Evolutionary conservation across 495 filamentous ascomycete species (phyloP), one percentile per base, ranked within the genome.

Genomic region (Xeromyces bisporus): DNA sequence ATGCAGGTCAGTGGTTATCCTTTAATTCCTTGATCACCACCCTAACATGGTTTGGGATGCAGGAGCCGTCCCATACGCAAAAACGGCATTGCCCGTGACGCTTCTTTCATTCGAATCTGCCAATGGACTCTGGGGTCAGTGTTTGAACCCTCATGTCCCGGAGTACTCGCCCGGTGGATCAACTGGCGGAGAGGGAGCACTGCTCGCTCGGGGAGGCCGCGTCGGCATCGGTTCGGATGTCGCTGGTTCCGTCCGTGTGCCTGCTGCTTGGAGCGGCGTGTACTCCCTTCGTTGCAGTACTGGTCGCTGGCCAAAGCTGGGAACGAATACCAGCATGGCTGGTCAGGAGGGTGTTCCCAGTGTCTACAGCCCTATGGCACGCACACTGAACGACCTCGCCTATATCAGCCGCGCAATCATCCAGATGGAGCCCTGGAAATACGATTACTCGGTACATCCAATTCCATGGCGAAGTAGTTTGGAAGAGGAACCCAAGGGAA

Each of bases 161-260:
- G 69, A 67, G 9, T 94, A 94, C 53, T 87, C 84, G 0, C 85
- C 87, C 2, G 89, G 89, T 16, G 89, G 89, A 2, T 86, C 78
- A 3, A 93, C 83, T 1, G 89, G 89, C 15, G 89, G 89, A 23
- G 89, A 97, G 49, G 65, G 64, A 11, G 89, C 87, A 0, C 61
- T 97, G 9, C 56, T 97, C 10, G 89, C 89, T 0, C 64, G 80
- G 31, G 89, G 89, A 32, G 73, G 74, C 25, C 67, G 89, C n/a
- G 93, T 94, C 35, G 89, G 89, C 16, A 76, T 97, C 40, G 89
- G 89, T 18, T 86, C 80, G 9, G 89, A 96, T 47, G 87, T 96
- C 7, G 87, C 89, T 24, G 89, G 89, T 7, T 87, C 79, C 7
- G 89, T 97, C 1, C 67, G 89, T 16, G 77, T 68, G 10, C 89